These are phyloP conservation scores for Pseudomonodictys pantanalensis DNA, from an alignment of 495 filamentous ascomycete genomes.

Conservation along the genomic window DNA sequence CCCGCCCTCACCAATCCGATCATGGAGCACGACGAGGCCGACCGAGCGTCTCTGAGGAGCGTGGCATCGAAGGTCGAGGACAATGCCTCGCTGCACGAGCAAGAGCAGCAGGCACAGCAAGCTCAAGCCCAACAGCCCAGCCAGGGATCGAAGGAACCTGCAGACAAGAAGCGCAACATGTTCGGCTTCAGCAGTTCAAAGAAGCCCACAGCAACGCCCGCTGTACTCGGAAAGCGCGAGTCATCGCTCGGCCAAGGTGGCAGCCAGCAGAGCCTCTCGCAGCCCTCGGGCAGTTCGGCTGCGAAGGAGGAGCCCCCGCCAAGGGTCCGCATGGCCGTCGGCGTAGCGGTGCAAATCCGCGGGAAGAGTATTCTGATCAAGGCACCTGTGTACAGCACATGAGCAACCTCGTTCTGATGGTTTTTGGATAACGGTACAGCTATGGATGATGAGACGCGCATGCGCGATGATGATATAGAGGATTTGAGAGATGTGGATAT, in stretches of 20 bases:
- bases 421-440: not conserved
- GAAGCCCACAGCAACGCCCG: constrained; percentile 14
- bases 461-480: not conserved
- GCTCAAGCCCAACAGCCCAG: not conserved
- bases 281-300: constrained; percentile 35
- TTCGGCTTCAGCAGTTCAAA: constrained; percentile 36
- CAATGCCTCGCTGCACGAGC: constrained; percentile 19
- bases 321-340: constrained; percentile 77
- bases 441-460: not conserved
- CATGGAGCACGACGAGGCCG: constrained; percentile 46
- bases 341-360: constrained; percentile 81
- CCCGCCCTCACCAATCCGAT: constrained; percentile 63
- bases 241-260: constrained; percentile 30
- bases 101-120: constrained; percentile 14
- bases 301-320: constrained; percentile 43
- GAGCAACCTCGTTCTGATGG: not conserved
- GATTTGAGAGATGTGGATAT: not conserved
- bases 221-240: constrained; percentile 32
- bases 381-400: constrained; percentile 69
- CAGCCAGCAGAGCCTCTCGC: constrained; percentile 32
- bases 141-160: constrained; percentile 24
- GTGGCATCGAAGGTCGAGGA: constrained; percentile 37
- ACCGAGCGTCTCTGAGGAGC: constrained; percentile 43
- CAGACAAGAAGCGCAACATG: constrained; percentile 37
- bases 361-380: constrained; percentile 80